These are phyloP conservation scores for Neonothopanus nambi DNA, from an alignment of 1,284 basidiomycete species.

Conservation along the genomic window DNA sequence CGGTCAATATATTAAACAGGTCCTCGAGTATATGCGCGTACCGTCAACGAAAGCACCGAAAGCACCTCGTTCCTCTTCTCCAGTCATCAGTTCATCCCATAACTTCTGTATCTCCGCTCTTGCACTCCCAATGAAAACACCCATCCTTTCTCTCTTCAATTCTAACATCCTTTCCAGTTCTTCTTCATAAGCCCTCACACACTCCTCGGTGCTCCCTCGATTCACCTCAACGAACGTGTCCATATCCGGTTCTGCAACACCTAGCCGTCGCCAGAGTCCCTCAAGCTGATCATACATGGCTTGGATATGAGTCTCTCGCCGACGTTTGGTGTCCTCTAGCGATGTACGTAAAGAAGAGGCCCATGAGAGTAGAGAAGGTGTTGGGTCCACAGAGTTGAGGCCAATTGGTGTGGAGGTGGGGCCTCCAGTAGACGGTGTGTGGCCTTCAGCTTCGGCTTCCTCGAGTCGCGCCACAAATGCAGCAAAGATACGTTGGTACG, in stretches of 20 bases:
- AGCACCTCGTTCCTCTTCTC: constrained; percentile 79
- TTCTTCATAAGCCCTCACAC: constrained; percentile 79
- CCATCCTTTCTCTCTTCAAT: constrained; percentile 86
- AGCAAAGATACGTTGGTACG: constrained; percentile 61
- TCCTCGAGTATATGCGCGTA: constrained; percentile 34
- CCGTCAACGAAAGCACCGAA: constrained; percentile 83
- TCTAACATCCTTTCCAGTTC: constrained; percentile 91
- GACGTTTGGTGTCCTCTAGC: constrained; percentile 69
- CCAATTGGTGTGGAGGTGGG: constrained; percentile 36
- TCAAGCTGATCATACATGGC: constrained; percentile 86
- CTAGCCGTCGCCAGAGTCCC: constrained; percentile 77
- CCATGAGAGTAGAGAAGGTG: constrained; percentile 63
- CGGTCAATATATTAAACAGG: constrained; percentile 11
- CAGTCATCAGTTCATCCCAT: constrained; percentile 88
- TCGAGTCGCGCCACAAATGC: constrained; percentile 63
- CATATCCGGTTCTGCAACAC: constrained; percentile 71
- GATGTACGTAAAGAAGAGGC: constrained; percentile 54
- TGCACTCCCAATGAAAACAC: constrained; percentile 82
- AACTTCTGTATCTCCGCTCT: constrained; percentile 79
- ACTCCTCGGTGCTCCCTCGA: constrained; percentile 75
- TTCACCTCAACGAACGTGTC: constrained; percentile 81
- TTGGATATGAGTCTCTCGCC: constrained; percentile 77
- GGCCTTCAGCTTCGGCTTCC: constrained; percentile 53
- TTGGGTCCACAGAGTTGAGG: constrained; percentile 67
- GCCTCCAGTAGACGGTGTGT: constrained; percentile 24